A percentile compares a stretch with the other conserved stretches of the same genome.
phyloP scores from a whole-genome alignment of 768 basidiomycete genomes.

The Pleurotus citrinopileatus region DNA sequence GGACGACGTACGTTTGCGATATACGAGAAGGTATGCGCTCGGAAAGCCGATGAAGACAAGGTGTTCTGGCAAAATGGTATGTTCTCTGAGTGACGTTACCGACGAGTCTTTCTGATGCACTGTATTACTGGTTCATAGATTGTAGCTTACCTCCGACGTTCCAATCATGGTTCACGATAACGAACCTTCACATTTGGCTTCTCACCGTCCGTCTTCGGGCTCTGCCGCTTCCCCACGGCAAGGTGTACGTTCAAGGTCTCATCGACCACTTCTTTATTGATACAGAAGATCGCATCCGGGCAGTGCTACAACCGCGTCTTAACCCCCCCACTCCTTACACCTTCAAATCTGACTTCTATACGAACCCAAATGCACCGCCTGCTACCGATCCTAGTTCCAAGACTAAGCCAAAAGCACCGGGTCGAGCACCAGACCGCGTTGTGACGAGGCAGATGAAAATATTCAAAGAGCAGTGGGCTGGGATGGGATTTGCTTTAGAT shows the following conservation, averaged over 20 bases:
- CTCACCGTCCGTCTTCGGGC: slow-evolving; percentile 85
- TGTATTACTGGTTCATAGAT: slow-evolving; percentile 37
- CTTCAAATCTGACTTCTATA: slow-evolving; percentile 40
- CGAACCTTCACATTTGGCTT: slow-evolving; percentile 91
- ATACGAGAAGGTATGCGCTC: slow-evolving; percentile 56
- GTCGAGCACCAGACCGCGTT: slow-evolving; percentile 69
- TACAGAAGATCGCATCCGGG: slow-evolving; percentile 85
- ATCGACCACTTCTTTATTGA: slow-evolving; percentile 96
- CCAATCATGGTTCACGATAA: slow-evolving; percentile 95
- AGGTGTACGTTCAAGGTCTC: slow-evolving; percentile 72
- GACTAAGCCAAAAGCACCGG: slow-evolving; percentile 19
- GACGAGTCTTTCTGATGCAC: background rate
- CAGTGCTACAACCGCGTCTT: slow-evolving; percentile 63
- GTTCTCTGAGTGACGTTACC: slow-evolving; percentile 17
- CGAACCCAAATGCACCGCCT: slow-evolving; percentile 36
- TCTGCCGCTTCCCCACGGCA: slow-evolving; percentile 65
- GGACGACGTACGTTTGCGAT: slow-evolving; percentile 55
- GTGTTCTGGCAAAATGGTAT: slow-evolving; percentile 66
- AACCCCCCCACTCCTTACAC: slow-evolving; percentile 44
- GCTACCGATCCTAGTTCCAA: slow-evolving; percentile 20
- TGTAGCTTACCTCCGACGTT: slow-evolving; percentile 89
- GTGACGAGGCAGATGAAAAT: slow-evolving; percentile 89
- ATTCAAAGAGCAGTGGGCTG: slow-evolving; percentile 89
- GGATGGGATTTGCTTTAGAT: slow-evolving; percentile 77
- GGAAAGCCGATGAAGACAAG: slow-evolving; percentile 54